Evolutionary conservation across 1,284 basidiomycete species (phyloP).

Genomic region (Leccinum fuscescens): DNA sequence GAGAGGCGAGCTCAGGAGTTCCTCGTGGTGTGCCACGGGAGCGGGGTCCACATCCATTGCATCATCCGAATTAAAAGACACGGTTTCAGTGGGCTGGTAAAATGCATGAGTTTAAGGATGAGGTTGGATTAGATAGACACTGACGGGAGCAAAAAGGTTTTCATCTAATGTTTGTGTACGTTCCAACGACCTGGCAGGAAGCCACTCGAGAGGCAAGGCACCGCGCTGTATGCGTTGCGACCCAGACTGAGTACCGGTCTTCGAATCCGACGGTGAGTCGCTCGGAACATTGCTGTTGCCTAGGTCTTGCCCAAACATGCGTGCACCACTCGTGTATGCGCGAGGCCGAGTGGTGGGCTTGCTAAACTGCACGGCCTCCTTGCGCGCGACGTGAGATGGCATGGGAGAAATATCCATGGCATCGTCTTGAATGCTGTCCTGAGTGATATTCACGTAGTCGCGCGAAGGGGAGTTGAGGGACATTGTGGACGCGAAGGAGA

Average conservation of each 20-base stretch:
- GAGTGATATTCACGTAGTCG: constrained; percentile 42
- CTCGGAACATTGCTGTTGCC: constrained; percentile 45
- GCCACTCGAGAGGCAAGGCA: constrained; percentile 64
- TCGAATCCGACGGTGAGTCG: constrained; percentile 30
- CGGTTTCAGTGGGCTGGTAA: constrained; percentile 37
- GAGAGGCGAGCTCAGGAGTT: constrained; percentile 41
- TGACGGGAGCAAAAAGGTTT: constrained; percentile 33
- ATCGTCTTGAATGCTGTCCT: constrained; percentile 47
- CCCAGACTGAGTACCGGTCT: constrained; percentile 39
- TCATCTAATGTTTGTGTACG: constrained; percentile 26
- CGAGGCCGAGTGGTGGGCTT: constrained; percentile 47
- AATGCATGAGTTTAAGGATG: constrained; percentile 3
- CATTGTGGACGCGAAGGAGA: constrained; percentile 77
- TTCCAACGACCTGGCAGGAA: constrained; percentile 32
- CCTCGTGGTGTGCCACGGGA: constrained; percentile 23
- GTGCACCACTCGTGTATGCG: constrained; percentile 56
- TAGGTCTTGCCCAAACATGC: constrained; percentile 70
- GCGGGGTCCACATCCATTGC: constrained; percentile 76
- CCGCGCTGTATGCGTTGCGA: constrained; percentile 57
- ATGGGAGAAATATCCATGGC: constrained; percentile 81
- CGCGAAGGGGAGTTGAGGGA: constrained; percentile 69
- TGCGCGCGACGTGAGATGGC: constrained; percentile 38
- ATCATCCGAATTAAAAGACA: constrained; percentile 50
- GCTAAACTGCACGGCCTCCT: constrained; percentile 28
- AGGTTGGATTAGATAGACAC: constrained; percentile 19